These are phyloP conservation scores for Tulasnella sp. DNA, from an alignment of 768 basidiomycete species.

Conservation along the genomic window DNA sequence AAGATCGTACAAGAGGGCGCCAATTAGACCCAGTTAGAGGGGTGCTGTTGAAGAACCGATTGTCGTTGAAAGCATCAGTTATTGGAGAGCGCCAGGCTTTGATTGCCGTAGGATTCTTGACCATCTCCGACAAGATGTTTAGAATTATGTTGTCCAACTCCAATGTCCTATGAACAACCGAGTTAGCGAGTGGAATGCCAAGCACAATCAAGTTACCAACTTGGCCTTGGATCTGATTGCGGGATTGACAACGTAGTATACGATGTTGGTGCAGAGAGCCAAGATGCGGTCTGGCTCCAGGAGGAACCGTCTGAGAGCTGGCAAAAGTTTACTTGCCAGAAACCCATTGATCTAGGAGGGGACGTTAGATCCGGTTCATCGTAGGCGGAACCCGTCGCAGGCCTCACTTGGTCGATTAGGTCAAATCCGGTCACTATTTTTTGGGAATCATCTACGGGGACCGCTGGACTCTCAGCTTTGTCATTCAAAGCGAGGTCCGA, in stretches of 20 bases:
- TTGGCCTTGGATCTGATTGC: constrained; percentile 66
- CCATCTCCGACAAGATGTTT: constrained; percentile 65
- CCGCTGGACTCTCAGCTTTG: constrained; percentile 2
- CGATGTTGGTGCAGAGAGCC: constrained; percentile 69
- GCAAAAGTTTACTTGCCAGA: constrained; percentile 56
- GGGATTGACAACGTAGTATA: constrained; percentile 74
- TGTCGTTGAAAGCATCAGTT: constrained; percentile 73
- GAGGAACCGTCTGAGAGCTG: constrained; percentile 66
- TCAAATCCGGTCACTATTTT: constrained; percentile 1
- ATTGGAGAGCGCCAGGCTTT: constrained; percentile 82
- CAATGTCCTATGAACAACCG: constrained; percentile 36
- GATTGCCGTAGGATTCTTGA: constrained; percentile 59
- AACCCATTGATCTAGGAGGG: constrained; percentile 55
- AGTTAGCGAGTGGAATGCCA: not conserved
- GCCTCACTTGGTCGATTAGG: constrained; percentile 8
- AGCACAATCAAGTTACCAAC: constrained; percentile 32
- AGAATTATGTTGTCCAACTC: constrained; percentile 63
- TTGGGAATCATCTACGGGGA: constrained; percentile 10
- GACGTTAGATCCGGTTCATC: not conserved
- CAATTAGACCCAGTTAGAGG: constrained; percentile 50
- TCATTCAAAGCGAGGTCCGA: constrained; percentile 15
- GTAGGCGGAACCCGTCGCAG: not conserved
- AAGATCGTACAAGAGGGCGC: constrained; percentile 63
- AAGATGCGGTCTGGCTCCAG: constrained; percentile 76
- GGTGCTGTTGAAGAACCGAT: constrained; percentile 71